Evolutionary conservation across 2,329 filamentous ascomycete genomes (phyloP), one percentile per base, ranked within the genome.

Genomic region (Aspergillus chevalieri): DNA sequence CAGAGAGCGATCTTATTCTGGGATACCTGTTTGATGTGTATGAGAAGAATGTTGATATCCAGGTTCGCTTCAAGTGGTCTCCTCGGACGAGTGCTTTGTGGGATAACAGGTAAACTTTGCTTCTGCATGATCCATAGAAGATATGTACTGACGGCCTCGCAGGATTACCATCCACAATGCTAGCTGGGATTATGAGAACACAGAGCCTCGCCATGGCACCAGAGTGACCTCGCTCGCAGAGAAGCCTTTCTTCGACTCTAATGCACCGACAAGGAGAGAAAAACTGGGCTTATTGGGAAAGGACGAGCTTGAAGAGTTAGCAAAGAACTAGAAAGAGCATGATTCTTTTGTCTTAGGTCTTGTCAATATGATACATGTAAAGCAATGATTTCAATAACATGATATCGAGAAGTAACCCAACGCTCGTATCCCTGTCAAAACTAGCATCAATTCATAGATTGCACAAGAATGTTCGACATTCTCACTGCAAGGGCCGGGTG

Each of bases 121-220:
- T 17, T 36, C 34, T 36, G n/a, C 34, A n/a, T 19, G 10, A 22
- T 21, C 17, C 1, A 24, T 9, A 4, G 6, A 6, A 39, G 28
- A 30, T 7, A 17, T 34, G 19, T 21, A 3, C 8, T 34, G n/a
- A 10, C 9, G 22, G 42, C n/a, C 39, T 46, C 10, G 51, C 45
- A 81, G 82, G 36, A 84, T 87, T 51, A 87, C 85, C 0, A 87
- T 87, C 34, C 84, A 89, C 57, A 87, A 86, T 53, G 85, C 84
- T 0, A 84, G 80, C 58, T 89, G 84, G 83, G 84, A 89, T 56
- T 88, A 88, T 59, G 83, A 80, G 30, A 83, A 83, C 1, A 75
- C 71, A 17, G 74, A 87, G 61, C 82, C 85, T 0, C 74, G 85
- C 36, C 85, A 89, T 63, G 86, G 86, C 2, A 89, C 85, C 0